These are phyloP conservation scores for Hyaloscypha variabilis DNA, from an alignment of 495 filamentous ascomycete genomes.

Conservation along the genomic window DNA sequence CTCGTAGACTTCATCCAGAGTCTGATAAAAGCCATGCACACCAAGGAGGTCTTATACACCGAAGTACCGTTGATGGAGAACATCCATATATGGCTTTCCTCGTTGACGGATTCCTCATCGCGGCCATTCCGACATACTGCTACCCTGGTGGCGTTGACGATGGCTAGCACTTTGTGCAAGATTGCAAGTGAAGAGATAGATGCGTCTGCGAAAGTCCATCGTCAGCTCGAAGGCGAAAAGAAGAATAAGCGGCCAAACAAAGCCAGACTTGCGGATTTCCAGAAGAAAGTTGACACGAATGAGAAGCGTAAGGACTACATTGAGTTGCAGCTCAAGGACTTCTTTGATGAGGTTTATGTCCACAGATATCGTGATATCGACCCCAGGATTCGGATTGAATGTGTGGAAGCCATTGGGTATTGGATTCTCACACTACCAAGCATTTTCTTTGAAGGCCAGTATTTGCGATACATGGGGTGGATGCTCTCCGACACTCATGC, in stretches of 20 bases:
- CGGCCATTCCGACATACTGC: constrained; percentile 93
- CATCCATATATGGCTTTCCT: constrained; percentile 79
- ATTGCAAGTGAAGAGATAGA: constrained; percentile 65
- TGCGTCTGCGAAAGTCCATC: constrained; percentile 69
- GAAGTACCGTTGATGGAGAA: constrained; percentile 80
- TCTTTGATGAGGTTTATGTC: constrained; percentile 87
- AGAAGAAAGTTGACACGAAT: constrained; percentile 65
- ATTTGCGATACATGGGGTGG: constrained; percentile 94
- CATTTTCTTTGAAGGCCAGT: constrained; percentile 82
- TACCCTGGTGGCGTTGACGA: constrained; percentile 75
- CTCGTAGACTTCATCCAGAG: constrained; percentile 78
- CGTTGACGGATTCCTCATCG: constrained; percentile 79
- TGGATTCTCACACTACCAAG: constrained; percentile 87
- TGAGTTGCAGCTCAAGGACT: constrained; percentile 71
- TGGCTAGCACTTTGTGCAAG: constrained; percentile 69
- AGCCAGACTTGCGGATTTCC: constrained; percentile 65
- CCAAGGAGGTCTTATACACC: constrained; percentile 73
- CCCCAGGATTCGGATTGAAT: constrained; percentile 80
- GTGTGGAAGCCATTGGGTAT: constrained; percentile 76
- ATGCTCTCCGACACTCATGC: constrained; percentile 77
- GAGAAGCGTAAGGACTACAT: constrained; percentile 64
- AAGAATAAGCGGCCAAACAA: constrained; percentile 81
- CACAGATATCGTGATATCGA: constrained; percentile 96
- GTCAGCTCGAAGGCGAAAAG: constrained; percentile 79
- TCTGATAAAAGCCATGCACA: constrained; percentile 73